A percentile compares a stretch with the other conserved stretches of the same genome.
phyloP scores from a whole-genome alignment of 192 early-diverging fungal species.

The Mortierella hygrophila region DNA sequence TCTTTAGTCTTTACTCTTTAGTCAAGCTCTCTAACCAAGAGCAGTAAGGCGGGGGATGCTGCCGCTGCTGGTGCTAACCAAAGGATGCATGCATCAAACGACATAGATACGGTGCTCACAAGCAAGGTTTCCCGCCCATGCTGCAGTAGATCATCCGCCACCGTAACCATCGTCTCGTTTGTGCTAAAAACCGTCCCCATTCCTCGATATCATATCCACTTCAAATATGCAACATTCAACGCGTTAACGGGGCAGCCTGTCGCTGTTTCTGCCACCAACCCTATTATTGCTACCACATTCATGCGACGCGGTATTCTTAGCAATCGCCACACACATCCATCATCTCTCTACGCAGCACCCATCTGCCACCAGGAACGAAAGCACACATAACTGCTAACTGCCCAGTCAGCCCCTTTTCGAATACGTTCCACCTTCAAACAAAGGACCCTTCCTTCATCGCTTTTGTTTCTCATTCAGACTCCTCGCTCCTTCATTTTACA shows the following conservation, averaged over 20 bases:
- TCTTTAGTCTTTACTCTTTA: no score
- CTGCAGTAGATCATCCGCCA: constrained; percentile 2
- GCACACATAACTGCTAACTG: not conserved
- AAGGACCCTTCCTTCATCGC: not conserved
- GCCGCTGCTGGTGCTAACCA: not conserved
- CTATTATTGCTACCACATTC: not conserved
- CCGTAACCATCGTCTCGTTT: not conserved
- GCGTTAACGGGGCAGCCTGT: not conserved
- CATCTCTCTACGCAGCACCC: not conserved
- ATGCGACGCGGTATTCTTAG: not conserved
- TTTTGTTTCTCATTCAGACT: not conserved
- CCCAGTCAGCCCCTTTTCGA: not conserved
- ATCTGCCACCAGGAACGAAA: not conserved
- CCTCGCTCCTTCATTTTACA: not conserved
- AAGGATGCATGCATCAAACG: not conserved
- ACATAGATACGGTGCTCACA: not conserved
- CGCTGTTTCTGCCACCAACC: not conserved
- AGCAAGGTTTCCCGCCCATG: not conserved
- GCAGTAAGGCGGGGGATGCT: no score
- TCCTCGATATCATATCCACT: not conserved
- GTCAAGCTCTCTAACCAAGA: not conserved
- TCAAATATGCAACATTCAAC: not conserved
- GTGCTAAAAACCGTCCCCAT: not conserved
- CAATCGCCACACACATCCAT: not conserved
- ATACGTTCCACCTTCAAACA: constrained; percentile 5